Evolutionary conservation across 2,329 filamentous ascomycete genomes (phyloP).

Genomic region (Cercospora sp.): DNA sequence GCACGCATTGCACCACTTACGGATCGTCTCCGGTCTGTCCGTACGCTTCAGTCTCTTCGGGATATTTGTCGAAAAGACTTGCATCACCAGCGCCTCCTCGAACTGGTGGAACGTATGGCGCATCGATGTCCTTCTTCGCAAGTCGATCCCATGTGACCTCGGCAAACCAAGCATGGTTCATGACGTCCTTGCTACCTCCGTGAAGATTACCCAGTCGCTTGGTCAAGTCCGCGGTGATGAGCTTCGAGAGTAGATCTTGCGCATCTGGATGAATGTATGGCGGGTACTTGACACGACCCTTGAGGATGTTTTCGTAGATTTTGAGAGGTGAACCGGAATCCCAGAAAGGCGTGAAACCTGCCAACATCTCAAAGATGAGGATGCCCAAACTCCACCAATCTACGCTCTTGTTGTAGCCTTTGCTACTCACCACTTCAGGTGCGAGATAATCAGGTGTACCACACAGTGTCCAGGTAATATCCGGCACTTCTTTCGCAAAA

Average conservation of each 20-base stretch:
- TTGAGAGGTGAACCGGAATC: slow-evolving; percentile 97
- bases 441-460: slow-evolving; percentile 97
- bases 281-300: slow-evolving; percentile 93
- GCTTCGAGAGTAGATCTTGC: slow-evolving; percentile 83
- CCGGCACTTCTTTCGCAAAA: slow-evolving; percentile 95
- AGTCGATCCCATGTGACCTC: slow-evolving; percentile 98
- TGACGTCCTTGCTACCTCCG: slow-evolving; percentile 86
- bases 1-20: slow-evolving; percentile 58
- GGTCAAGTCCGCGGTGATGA: slow-evolving; percentile 93
- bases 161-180: slow-evolving; percentile 92
- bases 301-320: slow-evolving; percentile 99
- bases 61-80: slow-evolving; percentile 97
- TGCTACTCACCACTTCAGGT: slow-evolving; percentile 97
- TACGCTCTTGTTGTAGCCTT: slow-evolving; percentile 99
- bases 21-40: slow-evolving; percentile 76
- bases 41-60: slow-evolving; percentile 93
- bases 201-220: slow-evolving; percentile 94
- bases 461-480: slow-evolving; percentile 98
- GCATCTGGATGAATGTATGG: slow-evolving; percentile 93
- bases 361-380: slow-evolving; percentile 98
- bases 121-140: slow-evolving; percentile 94
- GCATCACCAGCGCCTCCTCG: slow-evolving; percentile 91
- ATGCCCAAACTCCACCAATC: slow-evolving; percentile 99
- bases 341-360: slow-evolving; percentile 98
- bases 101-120: slow-evolving; percentile 94